Base-by-base conservation (phyloP, 148 eudicot genomes). In the Rhododendron ovatum region DNA sequence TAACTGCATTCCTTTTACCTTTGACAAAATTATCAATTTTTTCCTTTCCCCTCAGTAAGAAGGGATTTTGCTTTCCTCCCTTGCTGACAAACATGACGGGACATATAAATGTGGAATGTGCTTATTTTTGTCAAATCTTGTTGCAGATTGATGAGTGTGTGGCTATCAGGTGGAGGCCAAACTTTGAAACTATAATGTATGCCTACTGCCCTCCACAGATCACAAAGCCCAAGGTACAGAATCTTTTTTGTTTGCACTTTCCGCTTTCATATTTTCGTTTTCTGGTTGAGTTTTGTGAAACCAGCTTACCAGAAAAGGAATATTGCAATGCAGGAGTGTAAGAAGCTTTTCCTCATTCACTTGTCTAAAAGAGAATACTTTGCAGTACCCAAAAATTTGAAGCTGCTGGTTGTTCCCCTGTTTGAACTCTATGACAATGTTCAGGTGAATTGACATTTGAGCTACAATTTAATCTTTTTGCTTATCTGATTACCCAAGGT, bases 341-440 rank as follows among this genome's bases (percentile, higher is more conserved):
- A 94, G 93, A 96, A 94, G 88, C 93, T 96, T 87, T 96, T 87
- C 84, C 86, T 96, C 81, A 96, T 96, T 51, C 98, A 95, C 89
- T 89, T 96, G 84, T 92, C 98, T 47, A 98, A 95, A 89, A 88
- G 94, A 74, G 99, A 95, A 85, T 95, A 92, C 90, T 96, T 96
- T 91, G 99, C 99, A 28, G 99, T 96, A 65, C 99, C 99, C 24
- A 95, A 92, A 90, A 96, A 96, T 89, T 89, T 96, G 84, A 96
- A 96, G 84, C 91, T 96, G 81, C 91, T 95, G 85, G 99, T 98
- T 90, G 99, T 96, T 67, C 99, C 99, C 41, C 89, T 95, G 89
- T 96, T 96, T 88, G 99, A 96, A 90, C 95, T 95, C 7, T 96
- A 96, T 80, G 99, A 95, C 88, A 95, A 96, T 91, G 94, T 95